Base-by-base conservation (phyloP, 116 monocot genomes). In the Trichopus zeylanicus region DNA sequence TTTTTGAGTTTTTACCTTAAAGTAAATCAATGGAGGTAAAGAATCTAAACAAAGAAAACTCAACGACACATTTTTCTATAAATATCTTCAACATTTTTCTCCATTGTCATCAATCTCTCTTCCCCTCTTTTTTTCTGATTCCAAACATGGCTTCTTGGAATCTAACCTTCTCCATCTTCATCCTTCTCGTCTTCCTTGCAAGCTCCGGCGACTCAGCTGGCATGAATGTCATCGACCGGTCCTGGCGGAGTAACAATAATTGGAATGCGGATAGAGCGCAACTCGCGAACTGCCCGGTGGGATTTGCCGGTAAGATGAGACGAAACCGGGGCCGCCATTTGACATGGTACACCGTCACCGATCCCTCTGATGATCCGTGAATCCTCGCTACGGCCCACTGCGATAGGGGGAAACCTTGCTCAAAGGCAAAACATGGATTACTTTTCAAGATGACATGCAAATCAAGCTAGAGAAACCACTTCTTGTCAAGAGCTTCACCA, bases 221-320 rank as follows among this genome's bases (percentile, higher is more conserved):
- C n/a, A 62, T 75, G 72, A 91, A 92, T 37, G 53, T 70, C 18
- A 71, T 92, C 31, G 92, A 92, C 68, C 61, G 73, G 23, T 92
- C 84, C 59, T 87, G 87, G 87, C 72, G 92, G 0, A 1, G 59
- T 7, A 35, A 68, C 55, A 59, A 31, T 0, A 53, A 68, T 8
- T 92, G 92, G 92, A 52, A 73, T 0, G 56, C 65, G 11, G 65
- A 75, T 65, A 60, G 92, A 52, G 78, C 83, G 15, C 56, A 53
- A 21, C 78, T 92, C 0, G 87, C 87, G 27, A 29, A 46, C 13
- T 92, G 92, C 62, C 81, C 92, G 0, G 60, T 78, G 3, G 92
- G 92, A 0, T 92, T 87, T 55, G 72, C 73, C 27, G 92, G 92
- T 0, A 92, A 87, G 64, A 92, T 92, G 92, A 51, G 24, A 37